Base-by-base conservation (phyloP, 148 eudicot species). In the Dianthus caryophyllus region DNA sequence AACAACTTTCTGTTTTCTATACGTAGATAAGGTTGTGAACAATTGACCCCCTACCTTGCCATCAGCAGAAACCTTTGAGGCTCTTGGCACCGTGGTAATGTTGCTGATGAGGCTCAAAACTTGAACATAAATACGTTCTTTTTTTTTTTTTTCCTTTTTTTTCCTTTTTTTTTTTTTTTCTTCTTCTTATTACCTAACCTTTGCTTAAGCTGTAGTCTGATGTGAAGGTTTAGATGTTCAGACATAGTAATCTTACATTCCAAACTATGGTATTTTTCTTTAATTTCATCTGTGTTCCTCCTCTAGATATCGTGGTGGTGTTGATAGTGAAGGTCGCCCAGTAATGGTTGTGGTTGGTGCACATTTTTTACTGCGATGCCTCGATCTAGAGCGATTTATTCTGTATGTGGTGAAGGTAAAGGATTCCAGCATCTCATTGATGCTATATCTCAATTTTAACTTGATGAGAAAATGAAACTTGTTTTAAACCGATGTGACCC, bases 321-420 rank as follows among this genome's bases (percentile, higher is more conserved):
- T 90, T 31, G 99, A 95, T 69, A 85, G 87, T 83, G 97, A 95
- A 76, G 99, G 99, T 38, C 94, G 82, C 55, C 99, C 99, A 47
- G 96, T 95, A 69, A 88, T 95, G 91, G 99, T 90, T 33, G 90
- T 95, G 11, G 99, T 95, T 62, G 99, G 99, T 79, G 99, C 97
- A 75, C 99, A 95, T 84, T 95, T 95, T 80, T 79, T 95, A 71
- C 75, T 95, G 58, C 87, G 99, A 10, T 95, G 99, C 81, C 94
- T 95, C 67, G 99, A 95, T 87, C 85, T 95, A 46, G 99, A 95
- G 62, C 87, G 91, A 30, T 90, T 95, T 75, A 83, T 95, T 38
- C 71, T 85, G 26, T 76, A 90, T 71, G 96, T 95, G 58, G 87
- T 95, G 52, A 95, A 95, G 99, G 99, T 95, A 77, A 24, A 49